Evolutionary conservation across 2,329 filamentous ascomycete species (phyloP).

Genomic region (Calcarisporium arbuscula): DNA sequence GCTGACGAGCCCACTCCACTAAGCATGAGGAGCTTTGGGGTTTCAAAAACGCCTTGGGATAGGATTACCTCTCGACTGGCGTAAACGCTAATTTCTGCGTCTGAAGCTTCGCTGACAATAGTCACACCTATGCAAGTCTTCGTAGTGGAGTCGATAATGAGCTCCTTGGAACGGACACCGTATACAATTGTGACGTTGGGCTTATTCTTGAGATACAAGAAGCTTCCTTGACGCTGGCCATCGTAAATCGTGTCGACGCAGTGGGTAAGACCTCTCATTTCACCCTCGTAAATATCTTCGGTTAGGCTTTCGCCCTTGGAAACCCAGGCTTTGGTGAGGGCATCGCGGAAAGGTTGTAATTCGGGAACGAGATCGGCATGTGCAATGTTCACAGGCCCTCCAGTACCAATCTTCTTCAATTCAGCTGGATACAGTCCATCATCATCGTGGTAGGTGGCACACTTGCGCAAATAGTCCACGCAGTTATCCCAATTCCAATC

Average conservation of each 20-base stretch:
- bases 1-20: slow-evolving; percentile 53
- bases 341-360: slow-evolving; percentile 42
- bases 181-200: slow-evolving; percentile 48
- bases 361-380: slow-evolving; percentile 49
- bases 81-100: slow-evolving; percentile 35
- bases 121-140: slow-evolving; percentile 36
- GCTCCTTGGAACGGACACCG: slow-evolving; percentile 41
- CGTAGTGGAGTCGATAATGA: slow-evolving; percentile 41
- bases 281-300: slow-evolving; percentile 50
- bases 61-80: slow-evolving; percentile 44
- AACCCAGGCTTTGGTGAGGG: slow-evolving; percentile 44
- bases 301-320: slow-evolving; percentile 43
- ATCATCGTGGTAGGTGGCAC: slow-evolving; percentile 53
- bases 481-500: slow-evolving; percentile 52
- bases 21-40: slow-evolving; percentile 58
- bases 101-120: slow-evolving; percentile 31
- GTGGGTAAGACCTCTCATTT: slow-evolving; percentile 46
- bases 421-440: slow-evolving; percentile 34
- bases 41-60: slow-evolving; percentile 52
- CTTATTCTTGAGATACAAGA: slow-evolving; percentile 44
- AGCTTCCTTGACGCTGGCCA: slow-evolving; percentile 47
- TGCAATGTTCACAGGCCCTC: slow-evolving; percentile 46
- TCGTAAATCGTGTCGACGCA: slow-evolving; percentile 52
- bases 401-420: slow-evolving; percentile 42
- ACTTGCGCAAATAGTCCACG: slow-evolving; percentile 47